Conservation (phyloP, 2,329 filamentous ascomycete species). For the Claviceps pusilla region DNA sequence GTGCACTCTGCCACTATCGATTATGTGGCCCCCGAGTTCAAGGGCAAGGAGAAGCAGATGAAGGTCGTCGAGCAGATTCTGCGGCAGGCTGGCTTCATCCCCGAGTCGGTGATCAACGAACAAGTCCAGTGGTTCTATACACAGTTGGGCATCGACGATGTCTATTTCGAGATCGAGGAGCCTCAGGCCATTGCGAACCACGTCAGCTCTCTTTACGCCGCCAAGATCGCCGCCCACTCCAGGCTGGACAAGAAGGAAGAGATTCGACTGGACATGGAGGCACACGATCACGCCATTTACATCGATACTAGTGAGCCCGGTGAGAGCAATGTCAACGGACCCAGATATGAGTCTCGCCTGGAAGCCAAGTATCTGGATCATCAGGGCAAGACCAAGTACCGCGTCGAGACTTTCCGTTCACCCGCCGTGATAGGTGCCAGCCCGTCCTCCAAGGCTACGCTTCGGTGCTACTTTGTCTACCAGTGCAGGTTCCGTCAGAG, state of each 20-base stretch:
- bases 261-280: conserved; percentile 92
- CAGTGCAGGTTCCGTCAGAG: conserved; percentile 77
- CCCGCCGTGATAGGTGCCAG: conserved; percentile 58
- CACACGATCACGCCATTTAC: conserved; percentile 87
- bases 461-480: conserved; percentile 98
- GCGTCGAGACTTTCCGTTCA: conserved; percentile 94
- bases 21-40: conserved; percentile 87
- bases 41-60: conserved; percentile 87
- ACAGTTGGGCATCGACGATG: conserved; percentile 92
- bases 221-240: conserved; percentile 86
- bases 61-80: conserved; percentile 70
- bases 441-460: conserved; percentile 57
- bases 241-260: conserved; percentile 88
- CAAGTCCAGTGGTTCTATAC: conserved; percentile 97
- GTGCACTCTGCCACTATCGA: conserved; percentile 81
- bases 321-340: conserved; percentile 57
- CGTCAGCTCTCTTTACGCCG: conserved; percentile 90
- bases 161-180: conserved; percentile 87
- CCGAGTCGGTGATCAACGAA: conserved; percentile 62
- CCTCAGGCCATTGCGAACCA: conserved; percentile 81
- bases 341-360: conserved; percentile 85
- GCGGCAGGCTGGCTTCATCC: conserved; percentile 70
- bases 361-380: conserved; percentile 91
- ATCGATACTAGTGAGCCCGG: conserved; percentile 94
- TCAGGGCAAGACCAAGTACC: conserved; percentile 60